Percentiles rank a stretch among this genome's conserved stretches.
phyloP scores from a whole-genome alignment of 2,329 filamentous ascomycete species.

The Furcasterigmium furcatum region DNA sequence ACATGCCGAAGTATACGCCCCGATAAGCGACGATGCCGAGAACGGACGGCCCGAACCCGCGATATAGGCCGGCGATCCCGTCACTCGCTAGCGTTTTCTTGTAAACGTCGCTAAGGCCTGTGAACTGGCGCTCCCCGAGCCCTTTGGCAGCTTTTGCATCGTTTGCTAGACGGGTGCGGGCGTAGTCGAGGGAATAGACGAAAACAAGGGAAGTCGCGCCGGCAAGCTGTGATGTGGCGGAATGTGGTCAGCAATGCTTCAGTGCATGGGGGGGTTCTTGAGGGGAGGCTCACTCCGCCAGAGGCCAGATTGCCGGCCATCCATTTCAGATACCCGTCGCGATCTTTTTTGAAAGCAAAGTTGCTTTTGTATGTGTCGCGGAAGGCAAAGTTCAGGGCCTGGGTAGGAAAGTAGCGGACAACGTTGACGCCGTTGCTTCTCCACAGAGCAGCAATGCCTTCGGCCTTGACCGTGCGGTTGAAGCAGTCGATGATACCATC shows the following conservation, averaged over 20 bases:
- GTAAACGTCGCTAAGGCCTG: constrained; percentile 99
- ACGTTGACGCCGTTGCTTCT: constrained; percentile 99
- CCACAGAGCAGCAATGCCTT: constrained; percentile 96
- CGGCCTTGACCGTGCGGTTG: constrained; percentile 80
- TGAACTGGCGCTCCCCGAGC: constrained; percentile 99
- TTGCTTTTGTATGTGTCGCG: constrained; percentile 99
- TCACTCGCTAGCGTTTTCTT: constrained; percentile 99
- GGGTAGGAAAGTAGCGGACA: constrained; percentile 99
- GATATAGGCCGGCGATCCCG: constrained; percentile 99
- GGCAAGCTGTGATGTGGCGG: constrained; percentile 76
- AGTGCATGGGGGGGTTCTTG: not conserved
- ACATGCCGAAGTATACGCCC: constrained; percentile 99
- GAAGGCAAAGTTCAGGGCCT: constrained; percentile 99
- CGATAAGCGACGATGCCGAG: constrained; percentile 99
- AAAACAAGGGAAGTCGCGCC: constrained; percentile 99
- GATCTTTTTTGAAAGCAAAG: constrained; percentile 99
- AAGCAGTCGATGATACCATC: constrained; percentile 93
- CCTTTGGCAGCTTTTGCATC: constrained; percentile 98
- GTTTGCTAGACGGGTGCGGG: constrained; percentile 99
- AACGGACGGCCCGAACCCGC: constrained; percentile 99
- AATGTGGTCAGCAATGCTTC: constrained; percentile 6
- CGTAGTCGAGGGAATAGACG: constrained; percentile 99
- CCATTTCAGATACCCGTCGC: constrained; percentile 97
- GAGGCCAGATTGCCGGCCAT: constrained; percentile 99
- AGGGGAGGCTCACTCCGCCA: constrained; percentile 80